Base-by-base conservation (phyloP, 1,284 basidiomycete genomes). In the Rhizopogon parksii region DNA sequence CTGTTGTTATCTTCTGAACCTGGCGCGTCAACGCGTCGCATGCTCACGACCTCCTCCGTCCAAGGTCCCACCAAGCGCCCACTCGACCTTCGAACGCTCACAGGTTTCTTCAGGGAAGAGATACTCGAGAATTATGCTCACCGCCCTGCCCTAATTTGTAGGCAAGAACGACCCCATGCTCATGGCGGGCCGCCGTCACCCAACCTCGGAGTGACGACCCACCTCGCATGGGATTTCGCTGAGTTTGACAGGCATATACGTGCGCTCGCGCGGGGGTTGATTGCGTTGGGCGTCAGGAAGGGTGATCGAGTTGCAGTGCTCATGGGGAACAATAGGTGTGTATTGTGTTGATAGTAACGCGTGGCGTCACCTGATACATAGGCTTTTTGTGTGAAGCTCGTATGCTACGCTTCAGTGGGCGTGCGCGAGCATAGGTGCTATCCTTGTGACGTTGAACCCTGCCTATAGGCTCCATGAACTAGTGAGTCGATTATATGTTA, bases 331-430 rank as follows among this genome's bases (percentile, higher is more conserved):
- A 86, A 78, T 55, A 89, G 87, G 87, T 85, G 50, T 27, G 64
- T 39, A 50, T 49, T n/a, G 36, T 48, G 47, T 17, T 36, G 25
- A 27, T 19, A 15, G 54, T 2, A 39, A 35, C 27, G 34, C 35
- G 36, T 6, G 15, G 17, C 11, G n/a, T 27, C 7, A 2, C 11
- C 24, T 15, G 2, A 36, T 47, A 15, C 9, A 30, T 37, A 4
- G 27, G 35, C 19, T 19, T 32, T n/a, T 4, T 25, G 36, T 19
- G 15, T 24, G 38, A 55, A 91, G 88, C 58, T 76, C 85, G 12
- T 92, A 92, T 64, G 88, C 85, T 1, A 75, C 80, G 67, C 66
- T 91, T 32, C 90, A 92, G 60, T 91, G 89, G 88, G 89, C 89
- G 6, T 85, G 83, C 57, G 85, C 88, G 24, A 79, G 79, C 50